Evolutionary conservation across 2,329 filamentous ascomycete genomes (phyloP).

Genomic region (Peltaster fructicola): DNA sequence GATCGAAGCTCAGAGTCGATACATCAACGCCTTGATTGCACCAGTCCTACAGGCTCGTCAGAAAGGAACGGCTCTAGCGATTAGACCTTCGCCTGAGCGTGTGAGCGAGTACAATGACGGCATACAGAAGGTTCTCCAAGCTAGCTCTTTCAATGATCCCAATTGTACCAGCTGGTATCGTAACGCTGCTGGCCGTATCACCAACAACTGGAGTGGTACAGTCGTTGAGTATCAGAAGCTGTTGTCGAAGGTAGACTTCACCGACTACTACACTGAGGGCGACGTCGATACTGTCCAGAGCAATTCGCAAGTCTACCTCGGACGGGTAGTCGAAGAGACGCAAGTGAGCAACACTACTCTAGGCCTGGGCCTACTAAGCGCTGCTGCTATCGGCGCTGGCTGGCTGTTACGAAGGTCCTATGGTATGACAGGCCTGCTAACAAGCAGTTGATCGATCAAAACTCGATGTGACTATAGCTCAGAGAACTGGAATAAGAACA

Average conservation of each 20-base stretch:
- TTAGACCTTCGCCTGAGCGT: conserved; percentile 26
- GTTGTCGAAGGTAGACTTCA: conserved; percentile 25
- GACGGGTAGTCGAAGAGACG: conserved; percentile 29
- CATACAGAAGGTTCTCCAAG: conserved; percentile 27
- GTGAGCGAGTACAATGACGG: conserved; percentile 28
- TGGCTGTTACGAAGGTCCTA: too few species aligned
- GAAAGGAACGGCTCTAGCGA: conserved; percentile 23
- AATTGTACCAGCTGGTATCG: conserved; percentile 41
- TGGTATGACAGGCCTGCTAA: too few species aligned
- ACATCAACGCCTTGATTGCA: conserved; percentile 33
- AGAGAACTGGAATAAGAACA: too few species aligned
- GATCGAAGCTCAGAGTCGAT: conserved; percentile 40
- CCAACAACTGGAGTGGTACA: conserved; percentile 37
- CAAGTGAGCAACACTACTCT: conserved; percentile 22
- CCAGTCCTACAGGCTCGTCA: conserved; percentile 30
- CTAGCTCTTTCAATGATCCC: conserved; percentile 34
- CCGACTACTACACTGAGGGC: conserved; percentile 26
- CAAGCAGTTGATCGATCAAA: too few species aligned
- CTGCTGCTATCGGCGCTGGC: conserved; percentile 20
- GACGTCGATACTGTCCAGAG: conserved; percentile 17
- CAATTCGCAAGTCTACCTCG: conserved; percentile 21
- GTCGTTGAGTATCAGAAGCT: conserved; percentile 38
- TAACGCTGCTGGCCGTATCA: conserved; percentile 34
- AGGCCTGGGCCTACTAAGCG: conserved; percentile 20
- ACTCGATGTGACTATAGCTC: too few species aligned